Base-by-base conservation (phyloP, 2,329 filamentous ascomycete genomes). In the Arthrobotrys entomopaga region DNA sequence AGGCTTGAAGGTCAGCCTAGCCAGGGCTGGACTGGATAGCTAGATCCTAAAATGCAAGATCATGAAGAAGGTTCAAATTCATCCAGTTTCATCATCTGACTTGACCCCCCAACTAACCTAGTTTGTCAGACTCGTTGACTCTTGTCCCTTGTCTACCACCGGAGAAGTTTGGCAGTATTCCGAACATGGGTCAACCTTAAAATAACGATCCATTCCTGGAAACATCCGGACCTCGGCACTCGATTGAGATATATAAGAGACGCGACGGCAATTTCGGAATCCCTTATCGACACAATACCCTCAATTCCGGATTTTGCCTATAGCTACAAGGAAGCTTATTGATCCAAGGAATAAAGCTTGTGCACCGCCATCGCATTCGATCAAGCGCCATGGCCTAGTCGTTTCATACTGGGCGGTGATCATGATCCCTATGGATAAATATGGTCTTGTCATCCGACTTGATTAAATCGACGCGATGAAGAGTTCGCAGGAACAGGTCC, bases 361-460 rank as follows among this genome's bases (percentile, higher is more conserved):
- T 58, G 24, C 20, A 13, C 15, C 6, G 42, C 42, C 24, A 50
- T 50, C 10, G 24, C 26, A 38, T 40, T 61, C 20, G 13, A 3
- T 24, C 24, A 24, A 19, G 11, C n/a, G 20, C 19, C 7, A 29
- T 43, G 42, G 15, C 61, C 61, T 22, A 15, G 61, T 34, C 52
- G 61, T 65, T 65, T 65, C 61, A 65, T 10, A 34, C 61, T 65
- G 61, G 61, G 52, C 61, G 52, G 52, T 56, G 29, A 34, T 34
- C 29, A 34, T 34, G 29, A 34, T 34, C 29, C 16, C 50, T 22
- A 50, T 65, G 61, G 61, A 40, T 65, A 65, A 65, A 65, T 61
- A 16, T 4, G 26, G 20, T 19, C 8, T n/a, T n/a, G 42, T 34
- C 29, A 34, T 34, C 29, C 29, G 10, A 34, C 7, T 34, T 34